Evolutionary conservation across 306 rosid species (phyloP).

Genomic region (Vigna trinervia): DNA sequence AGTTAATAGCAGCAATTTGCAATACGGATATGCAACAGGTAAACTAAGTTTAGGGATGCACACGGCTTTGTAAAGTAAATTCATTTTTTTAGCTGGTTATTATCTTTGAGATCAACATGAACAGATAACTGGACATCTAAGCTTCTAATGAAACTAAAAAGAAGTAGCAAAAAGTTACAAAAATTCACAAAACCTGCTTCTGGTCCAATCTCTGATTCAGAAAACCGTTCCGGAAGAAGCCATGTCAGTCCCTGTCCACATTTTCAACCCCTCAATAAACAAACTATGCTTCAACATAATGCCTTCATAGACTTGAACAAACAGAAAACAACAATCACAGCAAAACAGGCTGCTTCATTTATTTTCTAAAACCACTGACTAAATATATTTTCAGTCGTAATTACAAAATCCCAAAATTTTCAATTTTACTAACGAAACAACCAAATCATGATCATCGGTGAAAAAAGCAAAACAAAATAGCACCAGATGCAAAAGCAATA

Average conservation of each 20-base stretch:
- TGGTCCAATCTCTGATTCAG: conserved; percentile 96
- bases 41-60: not conserved
- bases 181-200: conserved; percentile 99
- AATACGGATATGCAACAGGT: not conserved
- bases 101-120: conserved; percentile 24
- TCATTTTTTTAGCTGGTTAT: not conserved
- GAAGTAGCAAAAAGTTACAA: conserved; percentile 80
- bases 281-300: conserved; percentile 35
- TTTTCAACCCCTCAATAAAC: conserved; percentile 47
- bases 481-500: conserved; percentile 2
- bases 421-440: conserved; percentile 7
- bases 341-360: not conserved
- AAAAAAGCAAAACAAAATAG: conserved; percentile 16
- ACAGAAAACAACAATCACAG: conserved; percentile 12
- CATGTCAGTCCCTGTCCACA: conserved; percentile 88
- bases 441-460: not conserved
- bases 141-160: conserved; percentile 44
- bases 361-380: not conserved
- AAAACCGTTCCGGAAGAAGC: conserved; percentile 97
- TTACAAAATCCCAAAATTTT: not conserved
- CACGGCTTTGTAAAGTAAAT: not conserved
- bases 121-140: conserved; percentile 20
- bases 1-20: not conserved
- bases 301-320: conserved; percentile 21
- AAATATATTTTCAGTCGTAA: conserved; percentile 2